Base-by-base conservation (phyloP, 768 basidiomycete species). In the Hydnomerulius pinastri region DNA sequence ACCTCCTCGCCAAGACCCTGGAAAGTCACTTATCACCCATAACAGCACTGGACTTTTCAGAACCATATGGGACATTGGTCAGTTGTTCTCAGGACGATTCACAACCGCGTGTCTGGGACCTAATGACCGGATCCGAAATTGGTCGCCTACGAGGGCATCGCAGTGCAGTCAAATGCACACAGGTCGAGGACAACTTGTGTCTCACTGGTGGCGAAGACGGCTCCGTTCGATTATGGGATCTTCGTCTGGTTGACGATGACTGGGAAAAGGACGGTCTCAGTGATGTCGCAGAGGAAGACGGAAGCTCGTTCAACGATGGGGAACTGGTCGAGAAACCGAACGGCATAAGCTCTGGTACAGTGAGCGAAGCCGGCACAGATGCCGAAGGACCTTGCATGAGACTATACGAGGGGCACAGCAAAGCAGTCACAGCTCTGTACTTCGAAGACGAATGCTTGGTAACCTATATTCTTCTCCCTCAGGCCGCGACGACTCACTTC, bases 361-460 rank as follows among this genome's bases (percentile, higher is more conserved):
- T 61, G 15, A 70, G 69, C 27, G 73, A 74, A 37, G 72, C 71
- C 40, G 66, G 66, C 41, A 73, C 81, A 20, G 81, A 81, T 33
- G 73, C 84, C 6, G 59, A 60, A 6, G 64, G 62, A 15, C 64
- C 67, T 17, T 96, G 92, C 64, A 71, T 85, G 5, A 76, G 91
- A 46, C 69, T 85, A 3, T 71, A 98, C 32, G 91, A 95, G 62
- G 97, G 96, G 1, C 97, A 99, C 64, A 89, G 84, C 43, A 94
- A 94, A 70, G 83, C 89, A 13, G 93, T 98, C 33, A 94, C 96
- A 2, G 80, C 93, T 6, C 75, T 99, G 44, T 98, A 95, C 68
- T 98, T 98, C 54, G 97, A 99, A 69, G 93, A 94, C 54, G 85
- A 90, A 43, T 95, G 90, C 61, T 69, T 99, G 71, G 95, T 94